Conservation (phyloP, 2,329 filamentous ascomycete genomes). For the Fusarium secorum region DNA sequence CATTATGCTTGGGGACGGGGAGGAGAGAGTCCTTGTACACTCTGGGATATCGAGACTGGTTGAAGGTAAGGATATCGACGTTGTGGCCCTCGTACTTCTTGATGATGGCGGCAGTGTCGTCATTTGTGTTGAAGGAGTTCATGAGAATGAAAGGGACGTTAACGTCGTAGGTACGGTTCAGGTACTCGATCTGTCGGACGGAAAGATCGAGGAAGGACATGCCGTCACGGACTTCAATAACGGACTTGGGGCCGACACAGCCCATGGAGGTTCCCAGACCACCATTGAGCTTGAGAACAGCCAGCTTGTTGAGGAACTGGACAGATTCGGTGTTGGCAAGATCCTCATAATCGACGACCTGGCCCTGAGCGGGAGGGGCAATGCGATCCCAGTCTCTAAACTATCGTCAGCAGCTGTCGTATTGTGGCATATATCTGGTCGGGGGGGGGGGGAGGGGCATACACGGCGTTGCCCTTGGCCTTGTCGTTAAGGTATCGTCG, state of each 20-base stretch:
- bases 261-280: conserved; percentile 99
- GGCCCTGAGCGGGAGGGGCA: conserved; percentile 87
- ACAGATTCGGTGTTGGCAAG: conserved; percentile 90
- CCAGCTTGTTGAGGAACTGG: conserved; percentile 94
- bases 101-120: conserved; percentile 98
- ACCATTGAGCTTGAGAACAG: conserved; percentile 98
- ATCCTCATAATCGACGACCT: conserved; percentile 94
- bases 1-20: conserved; percentile 87
- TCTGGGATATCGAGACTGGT: conserved; percentile 98
- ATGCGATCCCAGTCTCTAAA: conserved; percentile 94
- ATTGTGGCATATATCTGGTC: background rate
- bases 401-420: conserved; percentile 31
- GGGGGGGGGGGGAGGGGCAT: conserved; percentile 48
- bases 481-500: conserved; percentile 98
- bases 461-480: conserved; percentile 94
- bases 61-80: conserved; percentile 99
- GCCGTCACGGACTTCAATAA: conserved; percentile 99
- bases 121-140: conserved; percentile 99
- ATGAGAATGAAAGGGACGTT: conserved; percentile 99
- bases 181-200: conserved; percentile 97
- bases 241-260: conserved; percentile 98
- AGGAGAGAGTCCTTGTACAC: conserved; percentile 98
- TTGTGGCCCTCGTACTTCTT: conserved; percentile 99
- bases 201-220: conserved; percentile 99
- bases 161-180: conserved; percentile 96